These are phyloP conservation scores for Rhodotorula sp. DNA, from an alignment of 1,284 basidiomycete genomes.

Conservation along the genomic window DNA sequence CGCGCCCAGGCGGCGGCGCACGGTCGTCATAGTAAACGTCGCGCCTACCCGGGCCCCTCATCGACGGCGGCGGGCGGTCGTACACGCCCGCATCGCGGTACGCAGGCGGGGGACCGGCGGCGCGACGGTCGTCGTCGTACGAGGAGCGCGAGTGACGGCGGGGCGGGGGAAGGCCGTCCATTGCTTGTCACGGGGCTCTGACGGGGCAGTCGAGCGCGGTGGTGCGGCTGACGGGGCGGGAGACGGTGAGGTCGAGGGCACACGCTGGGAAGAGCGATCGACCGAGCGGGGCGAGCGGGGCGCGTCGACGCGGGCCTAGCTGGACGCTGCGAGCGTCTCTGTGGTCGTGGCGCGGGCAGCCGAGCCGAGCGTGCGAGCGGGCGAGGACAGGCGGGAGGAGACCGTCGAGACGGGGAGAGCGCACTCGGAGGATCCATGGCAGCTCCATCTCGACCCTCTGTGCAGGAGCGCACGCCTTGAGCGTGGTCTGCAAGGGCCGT, in stretches of 20 bases:
- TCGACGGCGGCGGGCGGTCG: background rate
- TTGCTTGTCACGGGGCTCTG: background rate
- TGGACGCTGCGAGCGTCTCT: too few relatives aligned
- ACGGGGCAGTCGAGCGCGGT: background rate
- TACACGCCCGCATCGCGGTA: conserved; percentile 4
- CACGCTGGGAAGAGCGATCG: too few relatives aligned
- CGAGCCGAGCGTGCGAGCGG: background rate
- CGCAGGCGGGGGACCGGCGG: background rate
- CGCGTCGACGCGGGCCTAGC: too few relatives aligned
- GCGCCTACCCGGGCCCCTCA: background rate
- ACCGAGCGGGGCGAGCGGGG: too few relatives aligned
- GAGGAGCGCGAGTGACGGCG: conserved; percentile 7
- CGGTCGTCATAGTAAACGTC: background rate
- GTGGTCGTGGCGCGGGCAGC: too few relatives aligned
- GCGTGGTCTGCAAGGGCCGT: too few relatives aligned
- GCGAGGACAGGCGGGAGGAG: background rate
- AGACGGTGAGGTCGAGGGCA: background rate
- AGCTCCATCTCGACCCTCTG: too few relatives aligned
- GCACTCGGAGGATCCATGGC: too few relatives aligned
- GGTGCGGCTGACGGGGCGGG: background rate
- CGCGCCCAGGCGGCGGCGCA: background rate
- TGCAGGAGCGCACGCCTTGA: too few relatives aligned
- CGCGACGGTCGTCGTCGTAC: conserved; percentile 12
- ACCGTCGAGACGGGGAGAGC: background rate
- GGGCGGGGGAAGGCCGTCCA: background rate